Base-by-base conservation (phyloP, 2,329 filamentous ascomycete genomes). In the Scedosporium minutisporum region DNA sequence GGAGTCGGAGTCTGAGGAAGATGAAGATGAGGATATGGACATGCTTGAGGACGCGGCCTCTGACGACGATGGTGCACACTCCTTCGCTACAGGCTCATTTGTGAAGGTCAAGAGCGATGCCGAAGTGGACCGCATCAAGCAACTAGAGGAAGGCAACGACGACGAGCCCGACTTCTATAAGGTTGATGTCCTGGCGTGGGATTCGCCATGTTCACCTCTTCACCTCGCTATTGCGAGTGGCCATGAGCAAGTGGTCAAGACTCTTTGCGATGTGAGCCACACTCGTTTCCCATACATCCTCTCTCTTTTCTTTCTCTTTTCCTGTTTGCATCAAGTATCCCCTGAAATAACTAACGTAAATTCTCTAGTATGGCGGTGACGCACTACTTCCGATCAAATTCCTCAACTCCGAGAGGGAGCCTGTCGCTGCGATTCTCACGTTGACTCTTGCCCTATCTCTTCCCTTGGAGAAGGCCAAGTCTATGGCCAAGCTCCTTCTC, bases 81-180 rank as follows among this genome's bases (percentile, higher is more conserved):
- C 81, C 3, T 76, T 83, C 66, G 82, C 80, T 0, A 89, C 89
- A n/a, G 87, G 85, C 0, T 93, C 89, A 0, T 91, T 90, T 67
- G 82, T 93, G 66, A 89, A 91, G 61, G 75, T 93, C 64, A 79
- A 80, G 57, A 75, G 76, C 21, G 74, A 74, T 21, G 71, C 76
- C n/a, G 71, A 77, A 4, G 62, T 69, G n/a, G 69, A 72, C 1
- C 75, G 80, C 33, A 76, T 81, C 1, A 74, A 72, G 9, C 67
- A 80, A 1, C 77, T 79, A 0, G 82, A 87, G 5, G 83, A 85
- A 6, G 68, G 69, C 6, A 77, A 82, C 23, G 80, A 85, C 1
- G 80, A 87, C 9, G 88, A 89, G 21, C 90, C 90, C 0, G 90
- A 96, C 72, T 82, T 93, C 61, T 93, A 89, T 71, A 86, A 95